Base-by-base conservation (phyloP, 2,329 filamentous ascomycete genomes). In the Hypocreales sp. region DNA sequence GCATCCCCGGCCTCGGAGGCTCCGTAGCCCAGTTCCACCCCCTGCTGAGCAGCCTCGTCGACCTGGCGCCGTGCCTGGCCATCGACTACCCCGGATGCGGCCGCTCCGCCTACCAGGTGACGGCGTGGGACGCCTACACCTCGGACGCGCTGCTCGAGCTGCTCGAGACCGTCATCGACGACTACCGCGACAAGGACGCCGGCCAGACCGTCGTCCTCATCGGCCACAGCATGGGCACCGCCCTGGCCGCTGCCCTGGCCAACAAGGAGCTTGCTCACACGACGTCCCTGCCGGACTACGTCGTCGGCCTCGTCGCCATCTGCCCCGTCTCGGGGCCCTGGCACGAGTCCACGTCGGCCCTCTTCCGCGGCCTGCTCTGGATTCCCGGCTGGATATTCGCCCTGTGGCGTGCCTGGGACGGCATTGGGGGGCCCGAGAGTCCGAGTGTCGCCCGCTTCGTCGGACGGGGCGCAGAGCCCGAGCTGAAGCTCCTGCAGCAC, bases 11-110 rank as follows among this genome's bases (percentile, higher is more conserved):
- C 2, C 64, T 95, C 8, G 90, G 87, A n/a, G 90, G 90, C 26
- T 92, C 82, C 1, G 67, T 84, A 15, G 78, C 83, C 8, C 90
- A 95, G 45, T 95, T 94, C 46, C 68, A 81, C 30, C 72, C 79
- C 17, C 57, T 95, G 5, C 56, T 95, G 11, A 78, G 72, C 13
- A 90, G 81, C 48, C 62, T 98, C 25, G 70, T 79, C 27, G 83
- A 92, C 45, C 60, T 84, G 26, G 83, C 80, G 9, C 77, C 84
- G 25, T 92, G 86, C 47, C 64, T 55, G 37, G 80, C 83, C 4
- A 73, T 95, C 35, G 90, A 98, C 47, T 62, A 94, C 4, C 87
- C 90, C 1, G 90, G 90, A 21, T 92, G 86, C 41, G 90, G 90
- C 17, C 60, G 76, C 14, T 94, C 87, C 3, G 58, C 65, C 7